These are phyloP conservation scores for Allium fistulosum DNA, from an alignment of 106 monocot species.

Conservation along the genomic window DNA sequence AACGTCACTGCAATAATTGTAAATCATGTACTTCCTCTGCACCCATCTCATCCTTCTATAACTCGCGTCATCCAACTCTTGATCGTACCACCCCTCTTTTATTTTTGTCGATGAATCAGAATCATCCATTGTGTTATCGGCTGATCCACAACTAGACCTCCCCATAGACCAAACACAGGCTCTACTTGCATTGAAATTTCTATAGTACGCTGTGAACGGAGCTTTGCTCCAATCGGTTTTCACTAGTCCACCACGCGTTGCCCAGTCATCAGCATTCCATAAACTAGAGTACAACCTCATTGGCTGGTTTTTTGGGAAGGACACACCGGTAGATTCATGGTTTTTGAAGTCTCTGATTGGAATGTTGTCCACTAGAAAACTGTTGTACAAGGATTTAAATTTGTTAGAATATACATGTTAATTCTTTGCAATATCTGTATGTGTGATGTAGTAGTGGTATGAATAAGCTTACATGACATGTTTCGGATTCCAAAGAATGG, in stretches of 20 bases:
- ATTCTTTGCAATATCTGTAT: background rate
- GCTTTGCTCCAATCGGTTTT: constrained; percentile 57
- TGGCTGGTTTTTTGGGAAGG: constrained; percentile 7
- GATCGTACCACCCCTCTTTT: background rate
- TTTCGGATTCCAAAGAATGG: constrained; percentile 13
- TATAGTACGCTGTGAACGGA: constrained; percentile 38
- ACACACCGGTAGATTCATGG: background rate
- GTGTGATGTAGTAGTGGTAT: background rate
- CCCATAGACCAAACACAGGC: constrained; percentile 15
- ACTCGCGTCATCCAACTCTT: constrained; percentile 12
- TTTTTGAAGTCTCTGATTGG: constrained; percentile 14
- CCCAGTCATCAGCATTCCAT: constrained; percentile 30
- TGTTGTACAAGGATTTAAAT: background rate
- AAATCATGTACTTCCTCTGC: constrained; percentile 12
- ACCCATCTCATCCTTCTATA: constrained; percentile 8
- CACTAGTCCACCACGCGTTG: constrained; percentile 39
- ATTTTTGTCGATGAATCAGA: too few species aligned
- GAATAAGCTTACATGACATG: constrained; percentile 13
- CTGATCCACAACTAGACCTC: constrained; percentile 3
- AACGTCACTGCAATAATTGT: constrained; percentile 18
- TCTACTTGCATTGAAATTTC: constrained; percentile 25
- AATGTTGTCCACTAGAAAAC: constrained; percentile 6
- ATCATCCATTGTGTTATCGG: background rate
- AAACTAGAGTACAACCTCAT: constrained; percentile 13
- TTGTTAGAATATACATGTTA: background rate